Evolutionary conservation across 306 rosid genomes (phyloP), one percentile per base, ranked within the genome.

Genomic region (Castanospermum australe): DNA sequence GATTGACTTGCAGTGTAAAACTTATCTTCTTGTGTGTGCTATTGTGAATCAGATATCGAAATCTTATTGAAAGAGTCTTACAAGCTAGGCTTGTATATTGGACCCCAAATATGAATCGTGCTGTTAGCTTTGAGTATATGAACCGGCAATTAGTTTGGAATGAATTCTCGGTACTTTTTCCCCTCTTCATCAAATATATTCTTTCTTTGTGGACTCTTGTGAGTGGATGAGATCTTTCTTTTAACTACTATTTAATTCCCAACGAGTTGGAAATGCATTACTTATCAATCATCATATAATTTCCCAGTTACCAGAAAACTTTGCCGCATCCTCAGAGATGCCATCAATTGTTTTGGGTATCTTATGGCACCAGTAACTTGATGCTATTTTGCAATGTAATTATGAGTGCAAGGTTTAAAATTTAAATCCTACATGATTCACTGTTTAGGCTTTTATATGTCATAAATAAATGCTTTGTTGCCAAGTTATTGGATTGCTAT

Each of bases 41-140:
- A 4, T 75, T 85, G 66, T 77, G 81, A 78, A 81, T 73, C 98
- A 96, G 99, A 86, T 93, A 91, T 78, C 88, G 98, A 76, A 96
- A 87, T 82, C 94, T 96, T 56, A 90, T 96, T 30, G 98, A 96
- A 88, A 91, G 99, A 83, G 98, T 88, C 81, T 85, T 96, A 47
- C 88, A 71, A 80, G 98, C 99, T 44, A 89, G 99, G 88, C 98
- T 96, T 84, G 96, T 96, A 51, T 96, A 96, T 90, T 98, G 94
- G 78, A 91, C 88, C 88, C 97, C 98, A 42, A 90, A 90, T 79
- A 96, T 96, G 99, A 96, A 91, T 83, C 90, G 98, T 41, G 94
- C 99, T 79, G 99, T 96, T 77, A 96, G 99, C 92, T 96, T 96
- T 73, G 98, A 96, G 85, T 96, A 96, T 86, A 96, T 96, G 99